phyloP scores from a whole-genome alignment of 768 basidiomycete species.

The Auricularia heimuer region DNA sequence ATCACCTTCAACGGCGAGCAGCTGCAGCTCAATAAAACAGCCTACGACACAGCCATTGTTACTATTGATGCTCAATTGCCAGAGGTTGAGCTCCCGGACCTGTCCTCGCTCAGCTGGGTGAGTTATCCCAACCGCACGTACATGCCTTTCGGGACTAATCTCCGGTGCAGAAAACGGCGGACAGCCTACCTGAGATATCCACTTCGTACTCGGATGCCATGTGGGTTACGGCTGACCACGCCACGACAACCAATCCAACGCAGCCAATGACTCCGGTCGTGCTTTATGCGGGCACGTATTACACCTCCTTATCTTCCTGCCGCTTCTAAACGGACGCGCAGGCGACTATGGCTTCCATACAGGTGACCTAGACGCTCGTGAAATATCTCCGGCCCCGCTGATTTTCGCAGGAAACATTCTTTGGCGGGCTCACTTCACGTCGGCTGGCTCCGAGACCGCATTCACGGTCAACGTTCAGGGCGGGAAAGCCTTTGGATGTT shows the following conservation, averaged over 20 bases:
- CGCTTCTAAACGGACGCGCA: constrained; percentile 29
- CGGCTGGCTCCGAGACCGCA: constrained; percentile 36
- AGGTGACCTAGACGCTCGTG: too few species aligned
- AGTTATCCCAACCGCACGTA: background rate
- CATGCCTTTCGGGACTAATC: background rate
- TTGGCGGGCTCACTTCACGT: constrained; percentile 73
- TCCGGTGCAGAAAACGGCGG: constrained; percentile 43
- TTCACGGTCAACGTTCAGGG: constrained; percentile 34
- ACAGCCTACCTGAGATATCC: constrained; percentile 66
- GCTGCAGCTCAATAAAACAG: constrained; percentile 17
- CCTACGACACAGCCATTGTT: constrained; percentile 15
- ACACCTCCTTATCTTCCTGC: too few species aligned
- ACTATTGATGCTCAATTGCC: constrained; percentile 17
- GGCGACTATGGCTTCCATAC: constrained; percentile 19
- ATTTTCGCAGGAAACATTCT: constrained; percentile 20
- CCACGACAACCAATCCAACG: constrained; percentile 58
- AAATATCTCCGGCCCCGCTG: too few species aligned
- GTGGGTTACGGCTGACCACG: constrained; percentile 63
- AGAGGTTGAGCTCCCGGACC: constrained; percentile 23
- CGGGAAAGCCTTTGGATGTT: constrained; percentile 39
- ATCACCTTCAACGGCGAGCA: constrained; percentile 32
- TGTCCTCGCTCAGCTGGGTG: constrained; percentile 10
- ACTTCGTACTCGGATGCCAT: constrained; percentile 45
- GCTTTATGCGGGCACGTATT: constrained; percentile 27
- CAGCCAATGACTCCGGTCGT: constrained; percentile 63